Evolutionary conservation across 345 rosid species (phyloP).

Genomic region (Conringia planisiliqua): DNA sequence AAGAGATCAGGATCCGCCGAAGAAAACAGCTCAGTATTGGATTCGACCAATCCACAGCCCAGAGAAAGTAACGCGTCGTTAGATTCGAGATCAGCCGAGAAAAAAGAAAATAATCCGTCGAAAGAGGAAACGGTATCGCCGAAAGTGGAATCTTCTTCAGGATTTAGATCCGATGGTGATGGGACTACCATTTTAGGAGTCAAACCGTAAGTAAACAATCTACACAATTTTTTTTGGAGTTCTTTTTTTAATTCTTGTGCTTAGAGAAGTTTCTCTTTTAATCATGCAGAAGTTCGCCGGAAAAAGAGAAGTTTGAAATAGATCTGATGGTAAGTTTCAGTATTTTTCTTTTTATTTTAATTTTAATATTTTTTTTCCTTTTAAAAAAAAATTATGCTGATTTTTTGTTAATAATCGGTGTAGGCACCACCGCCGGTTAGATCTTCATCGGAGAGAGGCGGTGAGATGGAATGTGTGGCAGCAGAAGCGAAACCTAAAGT

Average conservation of each 20-base stretch:
- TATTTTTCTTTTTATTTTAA: neutral
- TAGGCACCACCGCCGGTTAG: slow-evolving; percentile 89
- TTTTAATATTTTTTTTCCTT: neutral
- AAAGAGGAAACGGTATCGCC: slow-evolving; percentile 60
- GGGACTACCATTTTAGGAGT: slow-evolving; percentile 36
- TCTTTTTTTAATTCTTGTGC: neutral
- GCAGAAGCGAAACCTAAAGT: slow-evolving; percentile 57
- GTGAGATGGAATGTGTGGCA: slow-evolving; percentile 56
- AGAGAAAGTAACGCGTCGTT: slow-evolving; percentile 24
- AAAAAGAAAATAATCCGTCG: slow-evolving; percentile 39
- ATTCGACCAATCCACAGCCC: slow-evolving; percentile 27
- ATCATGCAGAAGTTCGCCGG: slow-evolving; percentile 37
- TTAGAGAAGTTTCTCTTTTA: neutral
- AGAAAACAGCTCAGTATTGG: slow-evolving; percentile 43
- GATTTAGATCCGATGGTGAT: slow-evolving; percentile 52
- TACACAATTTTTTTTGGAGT: neutral
- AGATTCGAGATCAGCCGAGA: slow-evolving; percentile 46
- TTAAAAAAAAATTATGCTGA: neutral
- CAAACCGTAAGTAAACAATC: slow-evolving; percentile 53
- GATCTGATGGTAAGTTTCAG: slow-evolving; percentile 86
- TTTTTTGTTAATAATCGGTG: slow-evolving; percentile 1
- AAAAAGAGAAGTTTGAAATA: slow-evolving; percentile 73
- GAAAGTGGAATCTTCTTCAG: slow-evolving; percentile 50
- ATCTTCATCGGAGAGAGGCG: slow-evolving; percentile 85
- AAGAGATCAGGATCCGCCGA: slow-evolving; percentile 41